phyloP scores from a whole-genome alignment of 495 filamentous ascomycete species.

The Xylaria scruposa region DNA sequence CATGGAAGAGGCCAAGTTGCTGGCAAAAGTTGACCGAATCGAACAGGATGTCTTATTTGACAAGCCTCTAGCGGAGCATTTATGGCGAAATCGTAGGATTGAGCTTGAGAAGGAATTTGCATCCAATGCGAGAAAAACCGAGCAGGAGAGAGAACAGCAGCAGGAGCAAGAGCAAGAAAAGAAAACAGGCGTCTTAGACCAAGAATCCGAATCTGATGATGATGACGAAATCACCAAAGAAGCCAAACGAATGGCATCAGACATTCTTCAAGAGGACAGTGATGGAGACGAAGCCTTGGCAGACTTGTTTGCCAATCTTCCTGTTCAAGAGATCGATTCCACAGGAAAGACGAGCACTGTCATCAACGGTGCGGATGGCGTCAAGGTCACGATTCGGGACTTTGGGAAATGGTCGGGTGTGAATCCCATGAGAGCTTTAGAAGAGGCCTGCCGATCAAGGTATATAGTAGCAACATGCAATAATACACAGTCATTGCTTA shows the following conservation, averaged over 20 bases:
- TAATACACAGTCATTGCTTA: slow-evolving; percentile 21
- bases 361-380: slow-evolving; percentile 55
- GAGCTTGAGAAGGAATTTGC: slow-evolving; percentile 66
- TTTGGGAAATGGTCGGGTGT: slow-evolving; percentile 83
- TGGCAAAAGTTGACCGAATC: slow-evolving; percentile 74
- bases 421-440: slow-evolving; percentile 72
- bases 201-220: slow-evolving; percentile 42
- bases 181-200: slow-evolving; percentile 29
- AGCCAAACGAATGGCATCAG: slow-evolving; percentile 57
- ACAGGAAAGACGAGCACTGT: slow-evolving; percentile 61
- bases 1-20: slow-evolving; percentile 65
- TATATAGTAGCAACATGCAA: slow-evolving; percentile 41
- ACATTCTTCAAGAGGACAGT: slow-evolving; percentile 56
- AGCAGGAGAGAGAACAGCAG: slow-evolving; percentile 37
- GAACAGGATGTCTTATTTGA: slow-evolving; percentile 90
- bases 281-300: slow-evolving; percentile 60
- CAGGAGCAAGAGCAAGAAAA: slow-evolving; percentile 40
- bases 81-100: slow-evolving; percentile 73
- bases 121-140: slow-evolving; percentile 43
- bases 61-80: slow-evolving; percentile 70
- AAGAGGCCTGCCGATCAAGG: slow-evolving; percentile 88
- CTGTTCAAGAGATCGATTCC: slow-evolving; percentile 63
- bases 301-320: slow-evolving; percentile 73
- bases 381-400: slow-evolving; percentile 69
- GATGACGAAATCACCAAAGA: slow-evolving; percentile 58